Percentiles rank a stretch among this genome's conserved stretches.
phyloP scores from a whole-genome alignment of 805 yeast genomes.

The Kazachstania viticola region DNA sequence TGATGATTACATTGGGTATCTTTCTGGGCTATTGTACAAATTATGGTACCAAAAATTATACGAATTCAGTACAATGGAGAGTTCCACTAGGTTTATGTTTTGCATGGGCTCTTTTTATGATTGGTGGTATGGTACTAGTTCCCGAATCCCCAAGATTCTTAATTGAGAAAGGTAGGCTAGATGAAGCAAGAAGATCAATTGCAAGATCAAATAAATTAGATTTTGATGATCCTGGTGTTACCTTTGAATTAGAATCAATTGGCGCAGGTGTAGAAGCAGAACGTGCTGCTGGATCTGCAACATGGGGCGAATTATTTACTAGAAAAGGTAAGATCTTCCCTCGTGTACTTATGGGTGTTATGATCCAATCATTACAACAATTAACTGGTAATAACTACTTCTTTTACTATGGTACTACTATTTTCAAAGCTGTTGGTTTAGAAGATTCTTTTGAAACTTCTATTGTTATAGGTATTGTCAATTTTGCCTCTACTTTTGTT shows the following conservation, averaged over 20 bases:
- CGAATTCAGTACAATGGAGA: conserved; percentile 56
- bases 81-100: conserved; percentile 52
- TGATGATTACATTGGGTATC: conserved; percentile 64
- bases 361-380: conserved; percentile 55
- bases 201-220: conserved; percentile 48
- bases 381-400: conserved; percentile 57
- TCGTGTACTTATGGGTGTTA: conserved; percentile 39
- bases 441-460: conserved; percentile 49
- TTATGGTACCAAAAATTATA: conserved; percentile 38
- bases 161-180: conserved; percentile 42
- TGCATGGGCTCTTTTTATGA: conserved; percentile 33
- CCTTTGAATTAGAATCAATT: conserved; percentile 45
- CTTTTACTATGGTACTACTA: conserved; percentile 56
- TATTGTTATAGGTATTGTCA: conserved; percentile 47
- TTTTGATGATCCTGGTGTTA: conserved; percentile 42
- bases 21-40: conserved; percentile 68
- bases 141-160: conserved; percentile 70
- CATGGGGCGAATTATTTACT: conserved; percentile 54
- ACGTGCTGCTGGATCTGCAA: conserved; percentile 48
- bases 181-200: conserved; percentile 50
- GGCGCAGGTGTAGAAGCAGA: conserved; percentile 53
- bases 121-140: conserved; percentile 36
- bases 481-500: conserved; percentile 46
- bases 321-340: conserved; percentile 52
- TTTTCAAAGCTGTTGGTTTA: conserved; percentile 52